phyloP scores from a whole-genome alignment of 352 stramenopile species.

The Phytophthora quininea region DNA sequence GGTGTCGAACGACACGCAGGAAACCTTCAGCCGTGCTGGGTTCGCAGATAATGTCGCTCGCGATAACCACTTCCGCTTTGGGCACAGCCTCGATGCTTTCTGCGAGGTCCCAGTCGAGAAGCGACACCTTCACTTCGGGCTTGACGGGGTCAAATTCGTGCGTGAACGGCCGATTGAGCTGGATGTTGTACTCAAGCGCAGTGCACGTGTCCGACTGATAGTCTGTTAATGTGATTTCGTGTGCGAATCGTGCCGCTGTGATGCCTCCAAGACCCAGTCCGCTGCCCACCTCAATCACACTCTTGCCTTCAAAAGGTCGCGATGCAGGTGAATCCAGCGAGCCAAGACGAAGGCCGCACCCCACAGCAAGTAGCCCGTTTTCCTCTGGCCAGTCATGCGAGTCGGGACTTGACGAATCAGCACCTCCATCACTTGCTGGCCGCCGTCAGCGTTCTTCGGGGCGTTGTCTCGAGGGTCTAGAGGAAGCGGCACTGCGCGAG shows the following conservation, averaged over 20 bases:
- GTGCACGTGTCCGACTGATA: conserved; percentile 85
- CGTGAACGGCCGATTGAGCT: conserved; percentile 75
- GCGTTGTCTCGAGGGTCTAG: conserved; percentile 60
- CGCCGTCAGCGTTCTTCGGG: conserved; percentile 24
- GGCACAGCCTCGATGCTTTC: conserved; percentile 61
- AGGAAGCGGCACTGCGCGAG: conserved; percentile 61
- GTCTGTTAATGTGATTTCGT: conserved; percentile 72
- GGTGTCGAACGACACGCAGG: conserved; percentile 71
- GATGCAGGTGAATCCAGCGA: conserved; percentile 82
- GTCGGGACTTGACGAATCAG: conserved; percentile 82
- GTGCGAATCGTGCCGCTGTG: conserved; percentile 71
- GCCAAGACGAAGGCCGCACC: conserved; percentile 81
- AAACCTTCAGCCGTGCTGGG: conserved; percentile 88
- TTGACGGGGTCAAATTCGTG: conserved; percentile 66
- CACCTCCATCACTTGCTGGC: conserved; percentile 45
- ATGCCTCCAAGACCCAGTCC: conserved; percentile 83
- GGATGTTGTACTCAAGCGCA: conserved; percentile 80
- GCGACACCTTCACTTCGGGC: conserved; percentile 54
- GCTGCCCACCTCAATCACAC: conserved; percentile 83
- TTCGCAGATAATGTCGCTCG: conserved; percentile 89
- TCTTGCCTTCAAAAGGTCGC: conserved; percentile 76
- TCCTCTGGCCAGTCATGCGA: conserved; percentile 86
- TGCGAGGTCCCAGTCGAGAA: conserved; percentile 80
- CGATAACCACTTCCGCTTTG: conserved; percentile 84
- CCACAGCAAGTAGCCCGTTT: conserved; percentile 88